These are phyloP conservation scores for Mycena amicta DNA, from an alignment of 768 basidiomycete species.

Conservation along the genomic window DNA sequence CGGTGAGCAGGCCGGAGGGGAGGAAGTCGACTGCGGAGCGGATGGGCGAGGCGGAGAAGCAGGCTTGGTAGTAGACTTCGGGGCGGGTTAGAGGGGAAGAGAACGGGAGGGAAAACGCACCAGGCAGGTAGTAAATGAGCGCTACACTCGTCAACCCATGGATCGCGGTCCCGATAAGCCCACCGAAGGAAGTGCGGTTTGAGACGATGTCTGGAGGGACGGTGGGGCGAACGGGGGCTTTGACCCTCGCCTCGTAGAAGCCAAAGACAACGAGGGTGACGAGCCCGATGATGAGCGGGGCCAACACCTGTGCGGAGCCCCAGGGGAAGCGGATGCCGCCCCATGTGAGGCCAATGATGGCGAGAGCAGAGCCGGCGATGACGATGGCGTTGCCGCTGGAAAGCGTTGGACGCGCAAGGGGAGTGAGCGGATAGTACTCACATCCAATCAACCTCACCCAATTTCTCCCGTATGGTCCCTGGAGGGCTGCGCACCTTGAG, in stretches of 20 bases:
- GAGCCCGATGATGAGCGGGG: constrained; percentile 41
- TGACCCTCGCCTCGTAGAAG: constrained; percentile 29
- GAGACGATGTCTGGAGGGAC: constrained; percentile 34
- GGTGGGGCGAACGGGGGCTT: constrained; percentile 22
- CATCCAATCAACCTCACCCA: constrained; percentile 20
- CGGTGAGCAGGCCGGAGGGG: constrained; percentile 32
- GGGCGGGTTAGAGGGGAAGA: not conserved
- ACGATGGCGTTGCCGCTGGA: constrained; percentile 38
- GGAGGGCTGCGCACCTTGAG: not conserved
- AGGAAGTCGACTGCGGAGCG: constrained; percentile 40
- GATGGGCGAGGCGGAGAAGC: constrained; percentile 36
- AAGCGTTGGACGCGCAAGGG: not conserved
- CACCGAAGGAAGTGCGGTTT: constrained; percentile 42
- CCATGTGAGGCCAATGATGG: constrained; percentile 43
- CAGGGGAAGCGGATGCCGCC: constrained; percentile 41
- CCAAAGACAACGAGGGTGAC: constrained; percentile 32
- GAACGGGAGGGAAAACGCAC: no score
- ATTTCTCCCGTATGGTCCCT: not conserved
- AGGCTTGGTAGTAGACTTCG: constrained; percentile 47
- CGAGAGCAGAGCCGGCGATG: constrained; percentile 31
- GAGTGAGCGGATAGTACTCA: constrained; percentile 36
- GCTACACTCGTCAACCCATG: constrained; percentile 25
- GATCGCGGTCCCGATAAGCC: constrained; percentile 35
- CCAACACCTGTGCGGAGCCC: constrained; percentile 38
- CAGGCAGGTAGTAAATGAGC: constrained; percentile 37